Percentiles rank a stretch among this genome's conserved stretches.
Evolutionary conservation across 169 alveolate genomes (phyloP).

Genomic region (Cryptosporidium sp.): DNA sequence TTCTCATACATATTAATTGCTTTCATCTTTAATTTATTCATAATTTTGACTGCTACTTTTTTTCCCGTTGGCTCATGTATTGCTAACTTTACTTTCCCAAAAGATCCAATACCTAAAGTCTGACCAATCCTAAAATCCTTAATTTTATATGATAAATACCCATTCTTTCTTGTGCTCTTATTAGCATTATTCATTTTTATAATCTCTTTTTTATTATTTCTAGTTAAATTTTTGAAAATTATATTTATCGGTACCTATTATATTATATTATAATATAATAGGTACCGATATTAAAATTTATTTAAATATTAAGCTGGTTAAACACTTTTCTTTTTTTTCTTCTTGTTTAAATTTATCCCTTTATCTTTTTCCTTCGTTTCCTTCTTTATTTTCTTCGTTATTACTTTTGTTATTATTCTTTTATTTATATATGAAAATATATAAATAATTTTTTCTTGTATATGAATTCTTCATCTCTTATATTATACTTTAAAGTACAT

Average conservation of each 20-base stretch:
- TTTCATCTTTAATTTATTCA: constrained; percentile 89
- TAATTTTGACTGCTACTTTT: constrained; percentile 92
- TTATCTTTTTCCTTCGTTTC: background rate
- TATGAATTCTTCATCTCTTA: background rate
- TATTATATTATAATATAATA: too few species aligned
- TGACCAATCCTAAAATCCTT: constrained; percentile 84
- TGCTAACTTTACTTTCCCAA: constrained; percentile 91
- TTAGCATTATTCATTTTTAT: background rate
- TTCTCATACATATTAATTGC: constrained; percentile 88
- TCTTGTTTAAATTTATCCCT: background rate
- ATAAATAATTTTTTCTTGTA: background rate
- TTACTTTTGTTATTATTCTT: background rate
- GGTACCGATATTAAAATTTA: background rate
- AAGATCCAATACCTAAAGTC: constrained; percentile 94
- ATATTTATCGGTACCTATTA: background rate
- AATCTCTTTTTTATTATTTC: background rate
- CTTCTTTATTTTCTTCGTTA: background rate
- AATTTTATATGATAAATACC: constrained; percentile 52
- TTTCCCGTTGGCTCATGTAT: constrained; percentile 75
- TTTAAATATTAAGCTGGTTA: too few species aligned
- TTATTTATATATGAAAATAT: background rate
- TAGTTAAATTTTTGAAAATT: too few species aligned
- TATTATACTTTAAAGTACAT: too few species aligned
- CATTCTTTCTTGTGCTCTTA: background rate
- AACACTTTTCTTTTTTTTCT: background rate